Conservation (phyloP, 2,329 filamentous ascomycete genomes). For the Diplodia intermedia region DNA sequence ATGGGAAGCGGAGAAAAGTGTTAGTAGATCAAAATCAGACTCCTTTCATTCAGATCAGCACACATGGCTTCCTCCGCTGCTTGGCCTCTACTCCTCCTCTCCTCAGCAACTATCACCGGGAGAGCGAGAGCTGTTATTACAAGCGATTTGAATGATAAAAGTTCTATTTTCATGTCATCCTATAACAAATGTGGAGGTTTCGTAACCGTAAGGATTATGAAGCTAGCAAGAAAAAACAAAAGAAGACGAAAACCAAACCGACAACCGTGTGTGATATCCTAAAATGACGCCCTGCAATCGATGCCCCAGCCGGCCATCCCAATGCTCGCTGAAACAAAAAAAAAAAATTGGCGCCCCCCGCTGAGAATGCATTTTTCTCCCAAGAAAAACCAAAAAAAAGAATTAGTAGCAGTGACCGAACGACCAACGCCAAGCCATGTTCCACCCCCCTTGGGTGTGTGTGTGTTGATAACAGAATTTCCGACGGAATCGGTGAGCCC, state of each 20-base stretch:
- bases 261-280: background rate
- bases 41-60: no score
- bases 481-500: background rate
- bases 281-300: conserved; percentile 14
- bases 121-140: no score
- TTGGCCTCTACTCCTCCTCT: no score
- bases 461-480: background rate
- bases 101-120: no score
- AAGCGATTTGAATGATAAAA: no score
- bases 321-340: conserved; percentile 1
- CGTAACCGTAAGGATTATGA: no score
- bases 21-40: background rate
- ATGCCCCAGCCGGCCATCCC: background rate
- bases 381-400: background rate
- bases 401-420: background rate
- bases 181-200: no score
- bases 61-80: no score
- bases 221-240: background rate
- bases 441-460: background rate
- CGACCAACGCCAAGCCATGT: background rate
- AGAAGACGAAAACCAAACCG: background rate
- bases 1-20: background rate
- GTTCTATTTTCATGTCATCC: no score
- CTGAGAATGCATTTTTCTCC: background rate
- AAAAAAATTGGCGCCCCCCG: background rate